Evolutionary conservation across 2,329 filamentous ascomycete species (phyloP), one percentile per base, ranked within the genome.

Genomic region (Sphaerulina vaccinii): DNA sequence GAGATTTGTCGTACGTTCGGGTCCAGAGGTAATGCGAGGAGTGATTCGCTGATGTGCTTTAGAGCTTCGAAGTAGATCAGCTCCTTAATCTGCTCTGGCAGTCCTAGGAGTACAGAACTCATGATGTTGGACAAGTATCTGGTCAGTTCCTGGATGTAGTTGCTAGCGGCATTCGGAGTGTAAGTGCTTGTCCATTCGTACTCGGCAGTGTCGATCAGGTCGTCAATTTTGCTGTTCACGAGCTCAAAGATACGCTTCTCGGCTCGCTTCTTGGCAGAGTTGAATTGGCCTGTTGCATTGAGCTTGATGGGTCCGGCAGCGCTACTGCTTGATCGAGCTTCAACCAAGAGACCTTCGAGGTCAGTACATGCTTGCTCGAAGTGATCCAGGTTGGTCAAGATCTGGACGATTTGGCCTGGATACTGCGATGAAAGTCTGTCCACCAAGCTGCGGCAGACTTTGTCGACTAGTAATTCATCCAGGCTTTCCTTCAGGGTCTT

Each of bases 221-320:
- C 93, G 66, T 97, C 92, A 63, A 99, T 97, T 75, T 99, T 99
- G 51, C 88, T 95, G 73, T 99, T 97, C 57, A 99, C 93, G 0
- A 99, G 81, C 72, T 99, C 95, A 66, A 99, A 99, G 52, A 99
- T 97, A 27, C 95, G 87, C 73, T 96, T 96, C 68, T 96, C 92
- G 0, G 93, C 93, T 1, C 87, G 90, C 74, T 97, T 96, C 73
- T 96, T 96, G 67, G 95, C 91, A 63, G 81, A 85, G 35, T 84
- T 81, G 70, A 99, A 99, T 54, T 89, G 82, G 59, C 90, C 86
- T 0, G 93, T 97, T 0, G 95, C 93, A 21, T 80, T 81, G 4
- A 97, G 78, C 3, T 84, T 83, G 49, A 96, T 82, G 0, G 90
- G 87, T 0, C 88, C 90, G 2, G 89, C 88, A 1, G 87, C 86